A percentile compares a stretch with the other conserved stretches of the same genome.
These are phyloP conservation scores for Sambucus nigra DNA, from an alignment of 129 eudicot genomes.

Conservation along the genomic window DNA sequence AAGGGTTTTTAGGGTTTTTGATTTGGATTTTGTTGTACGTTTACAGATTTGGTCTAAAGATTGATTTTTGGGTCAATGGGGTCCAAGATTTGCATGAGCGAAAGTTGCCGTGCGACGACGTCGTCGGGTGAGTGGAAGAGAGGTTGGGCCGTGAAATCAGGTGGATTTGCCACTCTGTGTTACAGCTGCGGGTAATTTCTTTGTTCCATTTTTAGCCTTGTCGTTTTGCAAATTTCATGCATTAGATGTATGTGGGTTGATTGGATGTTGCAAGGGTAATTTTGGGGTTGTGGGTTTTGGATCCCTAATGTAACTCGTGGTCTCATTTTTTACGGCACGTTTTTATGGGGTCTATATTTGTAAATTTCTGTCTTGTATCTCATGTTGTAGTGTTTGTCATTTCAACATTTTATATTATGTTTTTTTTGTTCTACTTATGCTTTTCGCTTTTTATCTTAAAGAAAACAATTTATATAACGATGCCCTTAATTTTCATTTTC, in stretches of 20 bases:
- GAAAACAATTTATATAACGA: too few species aligned
- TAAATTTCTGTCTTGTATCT: not conserved
- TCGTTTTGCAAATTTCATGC: not conserved
- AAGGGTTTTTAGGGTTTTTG: constrained; percentile 16
- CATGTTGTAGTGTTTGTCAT: not conserved
- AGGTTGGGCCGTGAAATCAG: constrained; percentile 62
- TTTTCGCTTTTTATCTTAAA: too few species aligned
- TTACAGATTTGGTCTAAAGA: constrained; percentile 1
- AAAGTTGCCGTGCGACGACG: constrained; percentile 38
- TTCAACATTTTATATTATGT: not conserved
- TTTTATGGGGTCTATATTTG: not conserved
- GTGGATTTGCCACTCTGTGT: constrained; percentile 53
- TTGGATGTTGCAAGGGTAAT: constrained; percentile 1
- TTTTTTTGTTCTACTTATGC: not conserved
- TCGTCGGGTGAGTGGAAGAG: constrained; percentile 40
- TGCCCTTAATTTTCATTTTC: too few species aligned
- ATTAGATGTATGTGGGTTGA: not conserved
- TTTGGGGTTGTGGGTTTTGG: not conserved
- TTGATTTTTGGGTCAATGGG: constrained; percentile 29
- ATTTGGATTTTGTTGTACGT: constrained; percentile 7
- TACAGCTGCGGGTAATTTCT: constrained; percentile 47
- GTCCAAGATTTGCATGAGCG: constrained; percentile 56
- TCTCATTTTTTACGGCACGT: not conserved
- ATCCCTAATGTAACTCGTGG: not conserved
- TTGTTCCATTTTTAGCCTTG: constrained; percentile 9